These are phyloP conservation scores for Beauveria bassiana DNA, from an alignment of 2,329 filamentous ascomycete species.

Conservation along the genomic window DNA sequence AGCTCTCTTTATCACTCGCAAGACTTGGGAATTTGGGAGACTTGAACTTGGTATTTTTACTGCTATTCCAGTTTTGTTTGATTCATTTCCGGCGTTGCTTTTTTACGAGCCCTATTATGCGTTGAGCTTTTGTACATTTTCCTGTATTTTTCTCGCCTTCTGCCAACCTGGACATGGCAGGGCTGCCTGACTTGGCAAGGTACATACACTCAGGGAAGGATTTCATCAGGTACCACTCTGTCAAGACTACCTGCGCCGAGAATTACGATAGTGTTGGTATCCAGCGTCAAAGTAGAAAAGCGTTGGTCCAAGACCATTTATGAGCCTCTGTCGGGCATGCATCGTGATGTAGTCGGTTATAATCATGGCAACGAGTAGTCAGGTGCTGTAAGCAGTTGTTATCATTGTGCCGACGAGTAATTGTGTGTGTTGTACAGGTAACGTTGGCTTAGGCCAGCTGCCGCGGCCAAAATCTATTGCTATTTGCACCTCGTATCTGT, in stretches of 20 bases:
- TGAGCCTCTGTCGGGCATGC: neutral
- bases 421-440: slow-evolving; percentile 5
- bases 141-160: neutral
- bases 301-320: neutral
- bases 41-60: slow-evolving; percentile 16
- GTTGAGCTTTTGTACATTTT: neutral
- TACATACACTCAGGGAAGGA: neutral
- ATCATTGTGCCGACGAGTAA: neutral
- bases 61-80: slow-evolving; percentile 15
- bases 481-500: neutral
- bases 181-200: neutral
- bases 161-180: neutral
- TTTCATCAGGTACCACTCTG: neutral
- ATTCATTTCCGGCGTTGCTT: slow-evolving; percentile 13
- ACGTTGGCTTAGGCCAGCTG: neutral
- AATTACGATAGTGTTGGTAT: neutral
- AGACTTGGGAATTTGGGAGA: slow-evolving; percentile 7
- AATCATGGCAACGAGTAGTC: neutral
- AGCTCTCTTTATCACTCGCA: slow-evolving; percentile 6
- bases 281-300: neutral
- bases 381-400: neutral
- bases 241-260: neutral
- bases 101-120: neutral
- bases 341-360: neutral
- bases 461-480: neutral